phyloP scores from a whole-genome alignment of 2,329 filamentous ascomycete species.

The Fusarium sacchari region DNA sequence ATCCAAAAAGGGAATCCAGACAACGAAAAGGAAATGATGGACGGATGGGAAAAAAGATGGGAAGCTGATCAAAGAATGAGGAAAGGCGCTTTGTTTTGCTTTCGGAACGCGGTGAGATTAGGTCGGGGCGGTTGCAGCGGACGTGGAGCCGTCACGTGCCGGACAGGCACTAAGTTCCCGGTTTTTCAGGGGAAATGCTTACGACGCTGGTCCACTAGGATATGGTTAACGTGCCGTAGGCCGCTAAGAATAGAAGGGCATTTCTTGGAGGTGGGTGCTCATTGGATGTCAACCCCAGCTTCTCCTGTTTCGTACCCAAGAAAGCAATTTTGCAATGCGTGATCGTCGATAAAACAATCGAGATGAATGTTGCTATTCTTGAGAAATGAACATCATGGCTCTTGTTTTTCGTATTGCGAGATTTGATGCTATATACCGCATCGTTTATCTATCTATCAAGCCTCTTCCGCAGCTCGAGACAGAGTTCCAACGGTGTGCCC shows the following conservation, averaged over 20 bases:
- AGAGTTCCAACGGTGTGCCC: background rate
- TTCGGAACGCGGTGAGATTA: conserved; percentile 40
- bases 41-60: conserved; percentile 9
- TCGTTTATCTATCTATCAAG: background rate
- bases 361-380: conserved; percentile 16
- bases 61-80: conserved; percentile 26
- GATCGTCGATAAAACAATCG: conserved; percentile 31
- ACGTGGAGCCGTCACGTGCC: conserved; percentile 34
- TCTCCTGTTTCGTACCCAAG: conserved; percentile 39
- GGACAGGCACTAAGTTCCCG: conserved; percentile 25
- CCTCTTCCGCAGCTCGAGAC: background rate
- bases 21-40: conserved; percentile 25
- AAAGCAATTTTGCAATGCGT: conserved; percentile 37
- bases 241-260: conserved; percentile 39
- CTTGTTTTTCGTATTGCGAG: conserved; percentile 6
- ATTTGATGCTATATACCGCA: conserved; percentile 3
- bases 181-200: conserved; percentile 41
- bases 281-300: conserved; percentile 33
- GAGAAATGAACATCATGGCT: background rate
- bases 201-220: conserved; percentile 26
- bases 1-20: conserved; percentile 26
- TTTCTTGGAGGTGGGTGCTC: conserved; percentile 6
- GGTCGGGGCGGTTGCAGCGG: conserved; percentile 29
- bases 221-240: conserved; percentile 21
- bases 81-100: conserved; percentile 29